These are phyloP conservation scores for Solanum piurae DNA, from an alignment of 257 asterid species.

Conservation along the genomic window DNA sequence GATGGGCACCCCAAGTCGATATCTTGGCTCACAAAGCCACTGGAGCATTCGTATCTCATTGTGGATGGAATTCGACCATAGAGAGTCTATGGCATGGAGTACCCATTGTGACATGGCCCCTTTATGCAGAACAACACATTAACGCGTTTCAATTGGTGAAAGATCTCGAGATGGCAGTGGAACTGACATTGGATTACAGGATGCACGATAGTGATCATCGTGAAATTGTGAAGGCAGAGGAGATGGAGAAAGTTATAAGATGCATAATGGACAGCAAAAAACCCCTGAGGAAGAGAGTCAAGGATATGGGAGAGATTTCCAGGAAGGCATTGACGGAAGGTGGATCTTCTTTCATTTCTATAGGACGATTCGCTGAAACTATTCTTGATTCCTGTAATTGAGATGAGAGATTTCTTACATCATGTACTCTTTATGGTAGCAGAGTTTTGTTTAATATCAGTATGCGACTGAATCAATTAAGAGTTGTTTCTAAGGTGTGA, in stretches of 20 bases:
- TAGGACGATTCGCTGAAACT: not conserved
- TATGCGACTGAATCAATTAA: too few relatives aligned
- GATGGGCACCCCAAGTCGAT: not conserved
- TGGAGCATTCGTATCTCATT: not conserved
- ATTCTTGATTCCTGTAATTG: not conserved
- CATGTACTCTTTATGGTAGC: too few relatives aligned
- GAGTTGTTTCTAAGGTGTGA: too few relatives aligned
- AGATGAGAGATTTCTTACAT: too few relatives aligned
- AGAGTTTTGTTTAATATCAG: too few relatives aligned
- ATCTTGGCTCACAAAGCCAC: not conserved
- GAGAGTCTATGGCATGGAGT: not conserved
- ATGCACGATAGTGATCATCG: not conserved
- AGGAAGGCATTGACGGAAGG: not conserved
- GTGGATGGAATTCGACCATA: not conserved
- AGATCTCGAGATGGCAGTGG: conserved; percentile 1
- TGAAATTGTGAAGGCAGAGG: not conserved
- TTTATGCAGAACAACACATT: not conserved
- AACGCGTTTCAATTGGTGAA: not conserved
- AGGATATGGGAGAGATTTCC: not conserved
- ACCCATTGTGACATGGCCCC: conserved; percentile 1
- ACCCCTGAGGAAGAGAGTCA: not conserved
- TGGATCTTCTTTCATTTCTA: not conserved
- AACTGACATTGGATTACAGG: not conserved
- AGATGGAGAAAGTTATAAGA: not conserved
- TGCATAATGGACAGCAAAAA: not conserved